A percentile compares a stretch with the other conserved stretches of the same genome.
phyloP scores from a whole-genome alignment of 441 rosid genomes.

The Raphanus hybrid region DNA sequence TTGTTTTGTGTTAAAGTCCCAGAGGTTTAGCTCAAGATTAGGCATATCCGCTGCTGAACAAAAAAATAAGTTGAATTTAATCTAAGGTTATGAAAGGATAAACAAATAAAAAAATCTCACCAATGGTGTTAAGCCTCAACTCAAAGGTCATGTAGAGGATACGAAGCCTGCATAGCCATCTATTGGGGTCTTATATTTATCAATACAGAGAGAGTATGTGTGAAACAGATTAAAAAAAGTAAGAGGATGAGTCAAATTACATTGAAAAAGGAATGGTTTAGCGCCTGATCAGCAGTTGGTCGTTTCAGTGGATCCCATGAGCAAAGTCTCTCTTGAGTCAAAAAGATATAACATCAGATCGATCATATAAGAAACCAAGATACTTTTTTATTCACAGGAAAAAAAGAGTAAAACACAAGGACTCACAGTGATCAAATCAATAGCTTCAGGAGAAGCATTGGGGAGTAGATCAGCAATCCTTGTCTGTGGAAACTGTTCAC shows the following conservation, averaged over 20 bases:
- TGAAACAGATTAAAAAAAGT: constrained; percentile 8
- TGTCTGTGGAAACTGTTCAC: too few species aligned
- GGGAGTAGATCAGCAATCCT: too few species aligned
- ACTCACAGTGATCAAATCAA: constrained; percentile 82
- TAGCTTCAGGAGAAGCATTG: constrained; percentile 46
- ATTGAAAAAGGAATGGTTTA: constrained; percentile 89
- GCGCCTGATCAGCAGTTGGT: constrained; percentile 91
- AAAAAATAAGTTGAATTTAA: too few species aligned
- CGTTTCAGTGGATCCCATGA: constrained; percentile 91
- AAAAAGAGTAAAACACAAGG: constrained; percentile 1
- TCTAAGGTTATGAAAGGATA: neutral
- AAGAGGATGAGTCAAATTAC: constrained; percentile 47
- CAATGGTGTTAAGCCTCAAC: constrained; percentile 71
- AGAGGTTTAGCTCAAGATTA: constrained; percentile 92
- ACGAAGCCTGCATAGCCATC: constrained; percentile 69
- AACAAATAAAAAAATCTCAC: constrained; percentile 49
- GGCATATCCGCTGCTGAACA: constrained; percentile 63
- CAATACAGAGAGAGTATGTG: constrained; percentile 25
- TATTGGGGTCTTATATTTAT: constrained; percentile 38
- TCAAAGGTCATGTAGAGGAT: constrained; percentile 77
- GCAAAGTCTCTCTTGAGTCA: constrained; percentile 66
- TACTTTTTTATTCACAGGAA: neutral
- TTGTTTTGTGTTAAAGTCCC: constrained; percentile 82
- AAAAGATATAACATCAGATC: constrained; percentile 3
- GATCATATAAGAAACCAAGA: constrained; percentile 20